Base-by-base conservation (phyloP, 768 basidiomycete genomes). In the Neoboletus magnificus region DNA sequence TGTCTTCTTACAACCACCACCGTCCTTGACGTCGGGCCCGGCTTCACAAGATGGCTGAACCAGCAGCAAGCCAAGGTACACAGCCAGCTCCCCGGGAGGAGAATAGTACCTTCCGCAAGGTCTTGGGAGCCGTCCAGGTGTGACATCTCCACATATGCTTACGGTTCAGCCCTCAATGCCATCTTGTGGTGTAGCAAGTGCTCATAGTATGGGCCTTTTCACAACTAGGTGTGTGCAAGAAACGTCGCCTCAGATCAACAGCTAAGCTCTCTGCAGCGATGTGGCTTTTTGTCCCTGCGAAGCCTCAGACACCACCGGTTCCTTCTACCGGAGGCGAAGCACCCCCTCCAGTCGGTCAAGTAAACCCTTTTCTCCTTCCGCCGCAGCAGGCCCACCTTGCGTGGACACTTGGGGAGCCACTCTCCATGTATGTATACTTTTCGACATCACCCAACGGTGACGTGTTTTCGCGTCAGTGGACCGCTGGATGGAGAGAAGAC, bases 361-460 rank as follows among this genome's bases (percentile, higher is more conserved):
- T 74, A 6, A 77, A 84, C 61, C 79, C 84, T 10, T 74, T 74
- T 66, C 55, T 69, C n/a, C 66, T 80, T 15, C 81, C 84, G 9
- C 87, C 89, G 7, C 73, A 71, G 15, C 77, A 83, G 27, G 83
- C 75, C 2, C 56, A 71, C 15, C 80, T 77, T 5, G 82, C 79
- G 39, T 92, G 89, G 89, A 67, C 74, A 11, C 73, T 87, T 2
- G 83, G 80, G 1, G 76, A 83, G 50, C 71, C 75, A 4, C 69
- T 92, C 10, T 80, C 86, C 42, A 85, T 91, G 81, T 80, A 92
- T 55, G 82, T 92, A 4, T 81, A 85, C 65, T 72, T 93, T 33
- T 83, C 91, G 20, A 88, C 86, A 0, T 83, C 83, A 2, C 84
- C 83, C 2, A 75, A 68, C 6, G 81, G 77, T 8, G 82, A 86